These are phyloP conservation scores for Parachaetomium inaequale DNA, from an alignment of 495 filamentous ascomycete genomes.

Conservation along the genomic window DNA sequence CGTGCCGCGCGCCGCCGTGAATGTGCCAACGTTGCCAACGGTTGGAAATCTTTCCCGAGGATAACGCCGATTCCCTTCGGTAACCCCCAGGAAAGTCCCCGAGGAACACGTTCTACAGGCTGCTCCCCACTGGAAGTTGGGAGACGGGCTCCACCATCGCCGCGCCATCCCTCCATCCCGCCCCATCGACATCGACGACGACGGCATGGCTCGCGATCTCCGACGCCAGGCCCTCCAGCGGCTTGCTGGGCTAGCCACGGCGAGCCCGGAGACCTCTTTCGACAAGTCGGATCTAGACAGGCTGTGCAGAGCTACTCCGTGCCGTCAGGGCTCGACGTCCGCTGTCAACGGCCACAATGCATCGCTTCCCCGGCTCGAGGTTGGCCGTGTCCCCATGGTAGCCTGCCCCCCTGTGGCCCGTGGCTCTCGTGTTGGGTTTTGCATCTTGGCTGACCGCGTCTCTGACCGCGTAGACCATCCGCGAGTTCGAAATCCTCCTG, in stretches of 20 bases:
- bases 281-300: conserved; percentile 61
- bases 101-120: background rate
- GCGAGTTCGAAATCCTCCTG: conserved; percentile 84
- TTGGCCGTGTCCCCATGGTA: conserved; percentile 53
- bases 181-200: conserved; percentile 1
- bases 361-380: conserved; percentile 24
- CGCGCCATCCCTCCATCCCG: too few relatives aligned
- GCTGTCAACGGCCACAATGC: conserved; percentile 33
- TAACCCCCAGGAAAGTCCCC: background rate
- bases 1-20: background rate
- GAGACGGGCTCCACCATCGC: background rate
- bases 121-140: background rate
- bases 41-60: background rate
- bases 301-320: conserved; percentile 55
- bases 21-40: conserved; percentile 2
- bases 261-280: conserved; percentile 48
- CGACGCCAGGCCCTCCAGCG: conserved; percentile 66
- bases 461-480: conserved; percentile 48
- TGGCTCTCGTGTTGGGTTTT: background rate
- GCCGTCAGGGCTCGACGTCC: conserved; percentile 32
- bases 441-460: conserved; percentile 20
- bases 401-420: conserved; percentile 1
- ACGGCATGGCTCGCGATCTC: conserved; percentile 49
- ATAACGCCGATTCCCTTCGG: background rate
- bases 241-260: conserved; percentile 61